Base-by-base conservation (phyloP, 2,329 filamentous ascomycete genomes). In the Aspergillus sp. region DNA sequence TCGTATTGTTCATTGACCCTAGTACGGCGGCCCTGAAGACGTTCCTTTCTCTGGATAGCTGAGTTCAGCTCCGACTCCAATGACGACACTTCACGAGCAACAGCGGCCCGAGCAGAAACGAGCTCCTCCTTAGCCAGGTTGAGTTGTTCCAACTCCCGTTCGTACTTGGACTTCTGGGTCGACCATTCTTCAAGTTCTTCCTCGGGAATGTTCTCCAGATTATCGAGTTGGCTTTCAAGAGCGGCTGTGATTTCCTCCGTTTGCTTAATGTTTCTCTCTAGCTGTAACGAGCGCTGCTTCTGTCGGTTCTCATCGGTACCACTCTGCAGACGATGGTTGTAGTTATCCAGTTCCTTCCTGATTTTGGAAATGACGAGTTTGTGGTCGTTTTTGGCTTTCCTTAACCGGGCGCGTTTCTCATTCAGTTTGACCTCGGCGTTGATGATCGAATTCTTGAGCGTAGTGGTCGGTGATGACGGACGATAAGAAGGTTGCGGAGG, bases 381-480 rank as follows among this genome's bases (percentile, higher is more conserved):
- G 72, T 88, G 86, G 56, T 88, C 85, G 67, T 84, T 85, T 66
- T 84, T 85, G 59, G 80, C 81, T 67, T 84, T 84, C 71, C 84
- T 86, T 56, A 85, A 74, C 48, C 84, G 83, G 65, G 83, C 82
- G 54, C 84, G 83, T 58, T 82, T 81, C 63, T 88, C 86, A 62
- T 82, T 82, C 25, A 88, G 74, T 68, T 86, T 86, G 54, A 81
- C 78, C 69, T 88, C 85, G 41, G 84, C 84, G 41, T 85, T 84
- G 62, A 83, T 78, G 57, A 89, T 87, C 7, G 86, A 88, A 61
- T 88, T 87, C 71, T 84, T 87, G 54, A 89, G 77, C 1, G 86
- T 88, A 15, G 86, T 88, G 13, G 83, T 84, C 15, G 86, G 86
- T 23, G 86, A 88, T 41, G 85, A 86, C 49, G 86, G 86, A 47